These are phyloP conservation scores for Magnolia changhungtana DNA, from an alignment of 164 flowering plant species.

Conservation along the genomic window DNA sequence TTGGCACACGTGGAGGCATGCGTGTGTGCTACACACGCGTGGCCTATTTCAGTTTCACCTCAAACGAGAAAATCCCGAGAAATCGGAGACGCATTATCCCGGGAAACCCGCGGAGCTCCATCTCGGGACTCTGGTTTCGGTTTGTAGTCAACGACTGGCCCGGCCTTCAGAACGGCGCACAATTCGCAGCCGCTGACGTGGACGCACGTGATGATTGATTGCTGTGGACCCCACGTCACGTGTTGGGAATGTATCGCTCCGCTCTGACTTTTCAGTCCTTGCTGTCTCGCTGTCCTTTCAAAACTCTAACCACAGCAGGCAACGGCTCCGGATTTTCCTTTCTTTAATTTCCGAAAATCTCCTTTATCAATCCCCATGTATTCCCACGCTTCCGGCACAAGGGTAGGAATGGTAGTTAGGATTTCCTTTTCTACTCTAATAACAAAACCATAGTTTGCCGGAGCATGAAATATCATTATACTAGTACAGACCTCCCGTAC, in stretches of 20 bases:
- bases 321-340: background rate
- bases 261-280: background rate
- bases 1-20: too few relatives aligned
- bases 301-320: background rate
- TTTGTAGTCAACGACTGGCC: conserved; percentile 20
- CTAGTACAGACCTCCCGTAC: too few relatives aligned
- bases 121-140: too few relatives aligned
- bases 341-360: background rate
- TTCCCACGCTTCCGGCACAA: conserved; percentile 11
- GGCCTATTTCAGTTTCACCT: too few relatives aligned
- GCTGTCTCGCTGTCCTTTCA: background rate
- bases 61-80: too few relatives aligned
- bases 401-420: background rate
- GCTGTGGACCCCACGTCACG: conserved; percentile 7
- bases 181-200: conserved; percentile 30
- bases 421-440: background rate
- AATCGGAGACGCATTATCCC: too few relatives aligned
- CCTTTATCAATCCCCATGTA: background rate
- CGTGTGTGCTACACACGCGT: too few relatives aligned
- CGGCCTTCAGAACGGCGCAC: conserved; percentile 40
- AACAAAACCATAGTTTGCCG: too few relatives aligned
- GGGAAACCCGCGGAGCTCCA: too few relatives aligned
- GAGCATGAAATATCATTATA: too few relatives aligned
- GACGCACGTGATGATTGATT: conserved; percentile 35
- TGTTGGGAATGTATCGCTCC: background rate